phyloP scores from a whole-genome alignment of 2,329 filamentous ascomycete species.

The Botrytis paeoniae region DNA sequence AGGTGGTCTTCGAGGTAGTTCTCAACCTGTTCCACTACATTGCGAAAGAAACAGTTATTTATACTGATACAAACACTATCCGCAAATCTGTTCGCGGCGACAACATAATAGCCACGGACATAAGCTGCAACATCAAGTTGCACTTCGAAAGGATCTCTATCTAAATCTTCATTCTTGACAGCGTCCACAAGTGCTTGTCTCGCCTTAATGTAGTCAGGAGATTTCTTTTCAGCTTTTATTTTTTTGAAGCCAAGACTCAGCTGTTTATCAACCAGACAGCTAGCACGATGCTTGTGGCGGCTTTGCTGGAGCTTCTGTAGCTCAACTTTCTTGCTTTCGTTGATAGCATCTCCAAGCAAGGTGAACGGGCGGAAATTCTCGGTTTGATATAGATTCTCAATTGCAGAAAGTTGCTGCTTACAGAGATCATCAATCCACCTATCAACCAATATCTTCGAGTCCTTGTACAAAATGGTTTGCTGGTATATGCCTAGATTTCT shows the following conservation, averaged over 20 bases:
- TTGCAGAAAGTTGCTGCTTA: constrained; percentile 1
- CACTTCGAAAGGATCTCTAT: constrained; percentile 50
- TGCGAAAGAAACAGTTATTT: constrained; percentile 19
- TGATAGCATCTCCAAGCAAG: constrained; percentile 40
- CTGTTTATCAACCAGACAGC: constrained; percentile 38
- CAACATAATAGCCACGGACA: constrained; percentile 66
- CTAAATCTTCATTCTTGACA: no score
- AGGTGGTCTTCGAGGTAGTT: constrained; percentile 23
- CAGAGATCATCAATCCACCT: constrained; percentile 4
- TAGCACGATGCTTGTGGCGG: constrained; percentile 50
- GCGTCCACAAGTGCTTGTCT: neutral
- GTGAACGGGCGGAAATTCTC: constrained; percentile 26
- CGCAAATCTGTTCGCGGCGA: constrained; percentile 62
- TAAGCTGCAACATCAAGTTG: constrained; percentile 61
- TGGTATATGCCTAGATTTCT: no score
- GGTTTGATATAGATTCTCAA: constrained; percentile 20
- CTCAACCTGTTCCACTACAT: constrained; percentile 17
- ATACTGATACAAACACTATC: constrained; percentile 43
- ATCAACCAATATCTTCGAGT: no score
- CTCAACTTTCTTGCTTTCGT: constrained; percentile 47
- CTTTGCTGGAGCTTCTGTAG: constrained; percentile 45
- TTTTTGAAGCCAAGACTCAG: no score
- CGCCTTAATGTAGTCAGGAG: no score
- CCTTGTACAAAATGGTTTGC: no score
- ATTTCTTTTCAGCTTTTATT: no score